Conservation (phyloP, 106 monocot species). For the Posidonia australis region DNA sequence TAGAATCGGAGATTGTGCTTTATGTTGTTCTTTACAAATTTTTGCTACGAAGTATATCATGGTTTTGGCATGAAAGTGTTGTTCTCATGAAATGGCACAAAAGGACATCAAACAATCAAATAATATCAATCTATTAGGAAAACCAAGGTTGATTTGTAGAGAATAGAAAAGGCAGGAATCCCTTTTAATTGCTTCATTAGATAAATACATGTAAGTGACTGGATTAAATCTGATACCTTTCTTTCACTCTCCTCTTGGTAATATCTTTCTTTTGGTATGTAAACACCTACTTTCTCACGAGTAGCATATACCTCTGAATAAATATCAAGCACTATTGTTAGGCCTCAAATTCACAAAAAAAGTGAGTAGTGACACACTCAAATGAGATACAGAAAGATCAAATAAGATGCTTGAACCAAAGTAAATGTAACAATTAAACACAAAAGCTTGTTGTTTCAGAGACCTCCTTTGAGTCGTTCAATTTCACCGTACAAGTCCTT, state of each 20-base stretch:
- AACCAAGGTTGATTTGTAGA: not conserved
- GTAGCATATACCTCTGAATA: constrained; percentile 79
- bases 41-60: no score
- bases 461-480: constrained; percentile 91
- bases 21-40: no score
- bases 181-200: not conserved
- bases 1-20: no score
- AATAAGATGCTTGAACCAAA: not conserved
- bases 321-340: constrained; percentile 2
- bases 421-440: not conserved
- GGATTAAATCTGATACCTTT: constrained; percentile 39
- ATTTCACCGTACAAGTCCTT: constrained; percentile 96
- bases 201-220: not conserved
- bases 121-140: not conserved
- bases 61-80: no score
- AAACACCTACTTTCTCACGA: constrained; percentile 90
- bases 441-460: not conserved
- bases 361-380: not conserved
- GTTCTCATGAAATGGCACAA: no score
- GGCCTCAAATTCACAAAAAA: not conserved
- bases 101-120: not conserved
- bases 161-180: not conserved
- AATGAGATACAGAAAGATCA: not conserved
- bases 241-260: constrained; percentile 81
- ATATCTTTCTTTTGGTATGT: constrained; percentile 92